Percentiles rank a stretch among this genome's conserved stretches.
Evolutionary conservation across 305 asterid genomes (phyloP).

Genomic region (Fraxinus angustifolia): DNA sequence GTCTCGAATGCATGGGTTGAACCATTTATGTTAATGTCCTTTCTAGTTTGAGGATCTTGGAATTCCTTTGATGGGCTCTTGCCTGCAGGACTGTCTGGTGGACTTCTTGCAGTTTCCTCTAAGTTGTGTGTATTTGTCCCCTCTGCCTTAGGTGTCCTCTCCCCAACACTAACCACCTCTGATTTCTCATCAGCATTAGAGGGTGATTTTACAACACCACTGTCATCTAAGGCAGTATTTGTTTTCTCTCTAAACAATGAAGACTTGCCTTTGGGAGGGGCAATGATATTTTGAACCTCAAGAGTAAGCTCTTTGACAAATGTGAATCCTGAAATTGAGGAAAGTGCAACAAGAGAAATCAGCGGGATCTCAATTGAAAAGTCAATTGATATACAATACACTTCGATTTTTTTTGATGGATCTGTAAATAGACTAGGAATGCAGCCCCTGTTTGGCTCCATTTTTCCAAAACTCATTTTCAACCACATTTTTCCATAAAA

Average conservation of each 20-base stretch:
- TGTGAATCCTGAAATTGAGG: constrained; percentile 55
- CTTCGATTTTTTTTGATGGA: background rate
- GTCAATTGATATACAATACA: background rate
- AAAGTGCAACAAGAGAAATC: constrained; percentile 9
- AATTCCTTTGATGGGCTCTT: constrained; percentile 57
- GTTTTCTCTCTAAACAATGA: constrained; percentile 55
- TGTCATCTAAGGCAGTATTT: constrained; percentile 33
- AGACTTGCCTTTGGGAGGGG: constrained; percentile 72
- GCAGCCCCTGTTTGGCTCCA: background rate
- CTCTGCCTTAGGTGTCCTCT: constrained; percentile 39
- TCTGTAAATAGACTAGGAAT: background rate
- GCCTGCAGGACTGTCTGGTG: constrained; percentile 73
- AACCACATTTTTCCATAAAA: background rate
- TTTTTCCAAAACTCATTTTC: background rate
- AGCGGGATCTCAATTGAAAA: constrained; percentile 2
- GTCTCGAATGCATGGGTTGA: constrained; percentile 67
- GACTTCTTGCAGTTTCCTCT: constrained; percentile 47
- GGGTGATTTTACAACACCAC: constrained; percentile 36
- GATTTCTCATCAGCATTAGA: constrained; percentile 45
- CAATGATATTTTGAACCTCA: constrained; percentile 77
- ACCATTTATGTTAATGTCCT: constrained; percentile 50
- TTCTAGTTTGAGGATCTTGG: constrained; percentile 40
- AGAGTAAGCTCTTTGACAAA: constrained; percentile 82
- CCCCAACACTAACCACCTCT: constrained; percentile 40
- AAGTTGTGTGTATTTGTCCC: constrained; percentile 30